Base-by-base conservation (phyloP, 176 grass and related monocot species). In the Tillandsia leiboldiana region DNA sequence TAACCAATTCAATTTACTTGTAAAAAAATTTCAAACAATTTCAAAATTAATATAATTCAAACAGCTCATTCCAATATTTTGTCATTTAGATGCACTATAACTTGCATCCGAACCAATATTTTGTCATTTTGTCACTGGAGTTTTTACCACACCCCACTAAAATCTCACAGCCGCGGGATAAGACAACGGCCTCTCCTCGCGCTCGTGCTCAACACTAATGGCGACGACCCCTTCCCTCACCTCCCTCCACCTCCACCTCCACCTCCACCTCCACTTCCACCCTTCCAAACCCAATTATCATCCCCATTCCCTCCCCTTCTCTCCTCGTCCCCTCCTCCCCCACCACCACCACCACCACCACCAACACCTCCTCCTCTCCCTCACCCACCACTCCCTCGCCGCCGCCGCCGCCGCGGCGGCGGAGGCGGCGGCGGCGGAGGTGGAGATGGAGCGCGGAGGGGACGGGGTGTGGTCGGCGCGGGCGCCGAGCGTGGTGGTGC, bases 401-500 rank as follows among this genome's bases (percentile, higher is more conserved):
- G 14, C 66, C 29, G 77, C 65, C 65, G 11, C 63, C 69, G 49
- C 26, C 48, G 57, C 22, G 61, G 51, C 51, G 22, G 26, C 51
- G n/a, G 13, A 53, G 54, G 65, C 57, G 28, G 17, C 71, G 10
- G 2, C 71, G 0, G 62, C 51, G 26, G 78, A 91, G 64, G 88
- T 91, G 0, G 88, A 91, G 58, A 87, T 91, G 88, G 66, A 79
- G 61, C 81, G 88, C 12, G 88, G 84, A 22, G 72, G 49, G 10
- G 84, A 77, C 17, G 74, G 74, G 11, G 65, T 77, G 23, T 68
- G 74, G 74, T 68, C 74, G 27, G 81, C 92, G 11, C 86, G 81
- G 11, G 50, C 75, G 10, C 92, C 84, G 9, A 82, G 71, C 0
- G 88, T 92, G 22, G 92, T 87, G 14, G 82, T 96, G 4, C 81